Conservation (phyloP, 2,329 filamentous ascomycete species). For the Mycosphaerelloides madeirae region DNA sequence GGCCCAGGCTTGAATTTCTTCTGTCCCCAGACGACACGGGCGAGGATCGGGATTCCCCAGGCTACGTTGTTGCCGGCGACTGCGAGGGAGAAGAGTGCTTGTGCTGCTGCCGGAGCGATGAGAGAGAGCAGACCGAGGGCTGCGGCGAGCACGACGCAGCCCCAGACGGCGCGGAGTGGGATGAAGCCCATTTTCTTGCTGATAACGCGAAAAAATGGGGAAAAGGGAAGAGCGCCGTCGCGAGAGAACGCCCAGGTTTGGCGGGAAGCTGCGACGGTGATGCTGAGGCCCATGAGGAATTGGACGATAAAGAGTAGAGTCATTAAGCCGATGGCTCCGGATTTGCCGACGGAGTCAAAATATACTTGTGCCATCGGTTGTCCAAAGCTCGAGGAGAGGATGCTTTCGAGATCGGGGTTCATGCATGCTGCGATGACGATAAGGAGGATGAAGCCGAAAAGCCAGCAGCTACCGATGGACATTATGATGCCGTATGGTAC, state of each 20-base stretch:
- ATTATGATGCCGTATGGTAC: conserved; percentile 58
- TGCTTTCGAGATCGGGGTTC: conserved; percentile 46
- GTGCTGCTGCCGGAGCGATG: conserved; percentile 54
- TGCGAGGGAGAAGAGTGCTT: conserved; percentile 56
- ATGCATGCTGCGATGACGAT: conserved; percentile 57
- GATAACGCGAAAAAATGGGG: conserved; percentile 53
- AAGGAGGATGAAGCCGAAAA: conserved; percentile 54
- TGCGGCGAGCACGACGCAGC: conserved; percentile 47
- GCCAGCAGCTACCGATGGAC: conserved; percentile 52
- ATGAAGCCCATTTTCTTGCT: conserved; percentile 53
- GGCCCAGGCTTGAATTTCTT: conserved; percentile 52
- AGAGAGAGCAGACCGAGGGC: conserved; percentile 55
- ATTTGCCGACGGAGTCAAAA: conserved; percentile 57
- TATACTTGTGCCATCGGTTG: conserved; percentile 61
- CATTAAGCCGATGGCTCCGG: conserved; percentile 56
- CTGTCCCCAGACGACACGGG: conserved; percentile 55
- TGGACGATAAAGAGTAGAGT: conserved; percentile 56
- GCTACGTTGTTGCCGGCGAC: conserved; percentile 59
- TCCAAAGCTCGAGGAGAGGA: conserved; percentile 49
- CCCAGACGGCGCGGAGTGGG: conserved; percentile 54
- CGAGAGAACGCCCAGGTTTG: conserved; percentile 61
- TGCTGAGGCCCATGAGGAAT: conserved; percentile 58
- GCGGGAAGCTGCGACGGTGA: conserved; percentile 55
- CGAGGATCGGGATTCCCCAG: conserved; percentile 56
- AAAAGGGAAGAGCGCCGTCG: conserved; percentile 59